These are phyloP conservation scores for Solanum hybrid DNA, from an alignment of 305 asterid species.

Conservation along the genomic window DNA sequence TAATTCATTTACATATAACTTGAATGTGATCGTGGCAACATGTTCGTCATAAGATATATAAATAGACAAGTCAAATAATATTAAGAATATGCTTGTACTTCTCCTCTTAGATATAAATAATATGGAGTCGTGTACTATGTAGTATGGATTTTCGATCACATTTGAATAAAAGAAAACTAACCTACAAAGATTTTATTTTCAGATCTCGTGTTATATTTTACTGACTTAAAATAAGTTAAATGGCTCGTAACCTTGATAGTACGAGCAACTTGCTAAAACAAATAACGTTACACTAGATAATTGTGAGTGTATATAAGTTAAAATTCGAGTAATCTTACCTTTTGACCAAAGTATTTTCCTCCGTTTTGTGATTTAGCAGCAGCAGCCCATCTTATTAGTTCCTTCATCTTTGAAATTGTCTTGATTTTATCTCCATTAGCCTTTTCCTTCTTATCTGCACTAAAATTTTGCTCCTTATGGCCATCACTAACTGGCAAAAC, in stretches of 20 bases:
- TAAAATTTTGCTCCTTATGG: conserved; percentile 12
- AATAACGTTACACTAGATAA: background rate
- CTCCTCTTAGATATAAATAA: background rate
- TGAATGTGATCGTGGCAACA: background rate
- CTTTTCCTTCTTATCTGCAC: conserved; percentile 26
- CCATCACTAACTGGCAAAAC: conserved; percentile 44
- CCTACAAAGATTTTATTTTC: background rate
- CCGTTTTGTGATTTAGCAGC: conserved; percentile 48
- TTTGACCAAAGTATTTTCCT: conserved; percentile 37
- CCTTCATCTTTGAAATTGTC: conserved; percentile 55
- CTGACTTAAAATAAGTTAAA: background rate
- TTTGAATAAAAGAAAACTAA: background rate
- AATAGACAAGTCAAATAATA: background rate
- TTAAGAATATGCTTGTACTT: background rate
- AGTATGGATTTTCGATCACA: background rate
- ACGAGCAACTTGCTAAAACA: background rate
- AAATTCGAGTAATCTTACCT: conserved; percentile 24
- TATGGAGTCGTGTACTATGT: background rate
- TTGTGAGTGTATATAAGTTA: background rate
- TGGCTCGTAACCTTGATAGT: background rate
- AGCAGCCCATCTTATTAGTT: conserved; percentile 70
- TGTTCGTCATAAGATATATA: background rate
- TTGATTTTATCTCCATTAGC: conserved; percentile 34
- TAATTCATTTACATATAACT: background rate
- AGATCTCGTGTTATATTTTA: background rate